phyloP scores from a whole-genome alignment of 352 stramenopile genomes.

The Pythium aquatile region DNA sequence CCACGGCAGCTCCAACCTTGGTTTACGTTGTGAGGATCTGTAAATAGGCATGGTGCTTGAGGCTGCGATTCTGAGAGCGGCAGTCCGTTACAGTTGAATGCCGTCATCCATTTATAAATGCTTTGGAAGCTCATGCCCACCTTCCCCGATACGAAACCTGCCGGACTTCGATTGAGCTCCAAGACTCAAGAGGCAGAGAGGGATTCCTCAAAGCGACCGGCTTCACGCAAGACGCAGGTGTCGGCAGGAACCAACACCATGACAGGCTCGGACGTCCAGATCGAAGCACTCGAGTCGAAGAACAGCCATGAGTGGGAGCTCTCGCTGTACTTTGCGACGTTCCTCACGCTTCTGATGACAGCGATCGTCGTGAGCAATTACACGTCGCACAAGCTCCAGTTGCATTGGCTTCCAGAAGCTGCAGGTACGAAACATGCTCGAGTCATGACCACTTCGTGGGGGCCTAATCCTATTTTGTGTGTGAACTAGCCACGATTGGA shows the following conservation, averaged over 20 bases:
- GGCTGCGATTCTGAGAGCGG: neutral
- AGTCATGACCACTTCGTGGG: neutral
- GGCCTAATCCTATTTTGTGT: neutral
- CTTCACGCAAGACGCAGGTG: neutral
- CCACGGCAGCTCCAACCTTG: neutral
- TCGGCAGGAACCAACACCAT: slow-evolving; percentile 10
- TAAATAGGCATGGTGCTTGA: neutral
- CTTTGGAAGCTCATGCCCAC: too few species aligned
- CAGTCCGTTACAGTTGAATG: neutral
- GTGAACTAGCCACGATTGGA: slow-evolving; percentile 45
- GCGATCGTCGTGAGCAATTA: slow-evolving; percentile 82
- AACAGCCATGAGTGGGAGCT: slow-evolving; percentile 78
- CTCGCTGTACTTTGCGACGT: slow-evolving; percentile 73
- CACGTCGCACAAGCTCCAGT: slow-evolving; percentile 67
- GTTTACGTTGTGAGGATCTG: too few species aligned
- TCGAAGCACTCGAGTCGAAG: slow-evolving; percentile 40
- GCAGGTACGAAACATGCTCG: slow-evolving; percentile 28
- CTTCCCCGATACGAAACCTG: neutral
- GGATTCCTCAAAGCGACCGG: neutral
- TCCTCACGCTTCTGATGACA: slow-evolving; percentile 73
- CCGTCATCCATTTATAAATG: neutral
- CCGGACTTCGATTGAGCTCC: neutral
- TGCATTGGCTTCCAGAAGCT: slow-evolving; percentile 73
- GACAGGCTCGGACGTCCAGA: slow-evolving; percentile 30
- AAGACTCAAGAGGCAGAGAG: neutral